Percentiles rank a stretch among this genome's conserved stretches.
Conservation (phyloP, 2,329 filamentous ascomycete species). For the Claviceps sp. region DNA sequence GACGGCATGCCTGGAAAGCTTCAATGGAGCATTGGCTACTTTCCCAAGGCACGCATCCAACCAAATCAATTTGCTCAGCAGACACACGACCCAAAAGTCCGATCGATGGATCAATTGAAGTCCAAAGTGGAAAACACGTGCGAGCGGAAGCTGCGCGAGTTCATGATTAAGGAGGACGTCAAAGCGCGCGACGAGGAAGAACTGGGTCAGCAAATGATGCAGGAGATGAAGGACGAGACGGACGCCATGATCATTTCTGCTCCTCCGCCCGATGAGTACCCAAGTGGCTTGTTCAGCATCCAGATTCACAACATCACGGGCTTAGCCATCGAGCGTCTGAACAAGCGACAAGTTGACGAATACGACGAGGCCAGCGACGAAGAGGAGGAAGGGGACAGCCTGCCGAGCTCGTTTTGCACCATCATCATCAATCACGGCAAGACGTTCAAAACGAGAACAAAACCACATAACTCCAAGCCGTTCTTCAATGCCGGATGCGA, state of each 20-base stretch:
- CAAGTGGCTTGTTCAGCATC: conserved; percentile 54
- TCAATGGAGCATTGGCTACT: conserved; percentile 60
- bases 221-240: conserved; percentile 48
- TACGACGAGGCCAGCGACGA: conserved; percentile 36
- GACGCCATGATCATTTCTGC: conserved; percentile 56
- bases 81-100: conserved; percentile 43
- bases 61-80: conserved; percentile 48
- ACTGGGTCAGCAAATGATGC: conserved; percentile 51
- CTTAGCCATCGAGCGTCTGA: conserved; percentile 46
- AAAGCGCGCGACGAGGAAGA: conserved; percentile 43
- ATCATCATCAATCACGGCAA: conserved; percentile 62
- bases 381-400: conserved; percentile 48
- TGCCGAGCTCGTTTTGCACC: conserved; percentile 59
- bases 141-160: conserved; percentile 52
- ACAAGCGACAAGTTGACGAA: conserved; percentile 37
- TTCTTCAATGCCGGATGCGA: conserved; percentile 70
- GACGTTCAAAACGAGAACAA: conserved; percentile 57
- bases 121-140: conserved; percentile 39
- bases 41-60: conserved; percentile 50
- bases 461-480: conserved; percentile 64
- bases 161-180: conserved; percentile 30
- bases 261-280: conserved; percentile 47
- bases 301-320: conserved; percentile 63
- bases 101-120: conserved; percentile 43
- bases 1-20: conserved; percentile 57